These are phyloP conservation scores for Sporothrix sp. DNA, from an alignment of 2,329 filamentous ascomycete species.

Conservation along the genomic window DNA sequence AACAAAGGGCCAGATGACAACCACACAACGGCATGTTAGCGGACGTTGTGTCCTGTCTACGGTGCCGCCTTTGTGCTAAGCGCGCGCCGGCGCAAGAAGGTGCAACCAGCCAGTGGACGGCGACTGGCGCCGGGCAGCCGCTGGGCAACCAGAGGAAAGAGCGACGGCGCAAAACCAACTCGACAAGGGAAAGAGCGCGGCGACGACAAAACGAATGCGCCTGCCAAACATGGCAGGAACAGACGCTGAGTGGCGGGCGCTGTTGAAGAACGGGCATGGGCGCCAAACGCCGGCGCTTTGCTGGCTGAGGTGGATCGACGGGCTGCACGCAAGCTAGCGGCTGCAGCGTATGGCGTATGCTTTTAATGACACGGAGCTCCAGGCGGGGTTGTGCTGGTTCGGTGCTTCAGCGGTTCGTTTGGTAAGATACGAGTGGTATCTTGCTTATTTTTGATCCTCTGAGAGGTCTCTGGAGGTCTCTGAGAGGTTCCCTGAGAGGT, in stretches of 20 bases:
- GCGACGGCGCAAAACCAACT: not conserved
- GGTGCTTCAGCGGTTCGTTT: constrained; percentile 4
- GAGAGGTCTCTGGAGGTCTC: too few relatives aligned
- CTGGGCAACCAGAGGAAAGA: not conserved
- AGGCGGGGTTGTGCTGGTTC: constrained; percentile 10
- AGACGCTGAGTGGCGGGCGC: constrained; percentile 5
- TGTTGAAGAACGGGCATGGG: not conserved
- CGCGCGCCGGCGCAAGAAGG: constrained; percentile 9
- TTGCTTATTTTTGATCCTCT: too few relatives aligned
- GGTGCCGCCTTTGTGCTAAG: constrained; percentile 9
- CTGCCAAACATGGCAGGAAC: not conserved
- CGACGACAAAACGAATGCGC: not conserved
- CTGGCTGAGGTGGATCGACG: not conserved
- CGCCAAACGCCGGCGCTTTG: not conserved
- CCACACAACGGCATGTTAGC: too few relatives aligned
- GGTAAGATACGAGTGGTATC: too few relatives aligned
- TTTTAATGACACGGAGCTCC: constrained; percentile 13
- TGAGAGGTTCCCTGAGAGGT: too few relatives aligned
- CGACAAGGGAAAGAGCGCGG: constrained; percentile 4
- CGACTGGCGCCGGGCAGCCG: not conserved
- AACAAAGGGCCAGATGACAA: constrained; percentile 1
- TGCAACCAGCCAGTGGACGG: not conserved
- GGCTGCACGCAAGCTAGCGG: constrained; percentile 4
- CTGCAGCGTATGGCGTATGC: constrained; percentile 4
- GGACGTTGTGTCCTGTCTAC: too few relatives aligned